A percentile compares a stretch with the other conserved stretches of the same genome.
phyloP scores from a whole-genome alignment of 805 yeast genomes.

The Candida quercuum region DNA sequence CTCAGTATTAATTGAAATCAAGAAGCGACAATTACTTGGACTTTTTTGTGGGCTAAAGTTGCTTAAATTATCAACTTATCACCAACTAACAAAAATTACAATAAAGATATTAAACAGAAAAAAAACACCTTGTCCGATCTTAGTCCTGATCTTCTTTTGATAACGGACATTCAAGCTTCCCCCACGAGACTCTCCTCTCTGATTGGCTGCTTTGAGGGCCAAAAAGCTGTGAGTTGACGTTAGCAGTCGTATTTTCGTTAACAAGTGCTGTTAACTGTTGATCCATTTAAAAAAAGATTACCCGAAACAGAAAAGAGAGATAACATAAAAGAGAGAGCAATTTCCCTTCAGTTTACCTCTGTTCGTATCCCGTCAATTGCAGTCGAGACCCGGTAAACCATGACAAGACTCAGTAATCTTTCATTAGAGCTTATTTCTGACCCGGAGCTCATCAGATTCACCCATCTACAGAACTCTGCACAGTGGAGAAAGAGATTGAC shows the following conservation, averaged over 20 bases:
- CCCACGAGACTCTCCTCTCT: too few relatives aligned
- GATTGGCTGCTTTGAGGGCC: too few relatives aligned
- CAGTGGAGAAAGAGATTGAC: constrained; percentile 31
- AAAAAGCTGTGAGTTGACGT: constrained; percentile 1
- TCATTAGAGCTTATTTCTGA: constrained; percentile 18
- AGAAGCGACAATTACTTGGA: too few relatives aligned
- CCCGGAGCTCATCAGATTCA: constrained; percentile 29
- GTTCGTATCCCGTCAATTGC: not conserved
- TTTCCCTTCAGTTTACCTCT: not conserved
- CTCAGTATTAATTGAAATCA: too few relatives aligned
- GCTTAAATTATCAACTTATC: too few relatives aligned
- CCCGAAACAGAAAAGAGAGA: not conserved
- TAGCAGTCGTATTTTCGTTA: not conserved
- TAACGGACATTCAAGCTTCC: too few relatives aligned
- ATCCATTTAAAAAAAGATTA: not conserved
- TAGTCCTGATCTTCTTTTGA: too few relatives aligned
- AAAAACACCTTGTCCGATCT: too few relatives aligned
- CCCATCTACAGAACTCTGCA: constrained; percentile 29
- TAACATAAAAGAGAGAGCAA: not conserved
- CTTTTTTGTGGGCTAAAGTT: too few relatives aligned
- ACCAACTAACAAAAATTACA: too few relatives aligned
- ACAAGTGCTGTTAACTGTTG: not conserved
- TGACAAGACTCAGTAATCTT: not conserved
- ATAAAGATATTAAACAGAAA: too few relatives aligned
- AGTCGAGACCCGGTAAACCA: too few relatives aligned